These are phyloP conservation scores for Clarkia xantiana DNA, from an alignment of 345 rosid genomes.

Conservation along the genomic window DNA sequence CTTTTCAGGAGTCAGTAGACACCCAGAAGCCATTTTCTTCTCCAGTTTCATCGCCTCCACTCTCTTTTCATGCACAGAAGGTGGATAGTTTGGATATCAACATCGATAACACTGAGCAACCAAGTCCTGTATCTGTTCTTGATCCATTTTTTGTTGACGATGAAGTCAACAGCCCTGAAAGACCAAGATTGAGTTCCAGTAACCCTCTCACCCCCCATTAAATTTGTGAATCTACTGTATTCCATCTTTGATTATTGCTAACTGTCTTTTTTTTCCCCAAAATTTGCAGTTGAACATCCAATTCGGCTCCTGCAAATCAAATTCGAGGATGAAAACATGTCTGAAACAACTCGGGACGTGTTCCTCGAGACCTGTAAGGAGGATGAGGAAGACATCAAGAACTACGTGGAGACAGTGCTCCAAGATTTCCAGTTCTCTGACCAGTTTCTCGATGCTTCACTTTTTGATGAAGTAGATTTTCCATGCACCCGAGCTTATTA, in stretches of 20 bases:
- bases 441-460: conserved; percentile 48
- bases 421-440: conserved; percentile 39
- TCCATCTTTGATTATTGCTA: background rate
- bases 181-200: conserved; percentile 44
- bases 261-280: conserved; percentile 8
- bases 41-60: conserved; percentile 30
- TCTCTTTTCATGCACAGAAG: conserved; percentile 19
- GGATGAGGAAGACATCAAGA: conserved; percentile 32
- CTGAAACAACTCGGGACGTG: conserved; percentile 16
- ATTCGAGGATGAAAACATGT: conserved; percentile 40
- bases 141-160: conserved; percentile 58
- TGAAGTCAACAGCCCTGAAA: conserved; percentile 41
- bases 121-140: conserved; percentile 89
- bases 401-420: conserved; percentile 41
- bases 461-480: conserved; percentile 38
- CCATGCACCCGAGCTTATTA: conserved; percentile 33
- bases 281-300: conserved; percentile 31
- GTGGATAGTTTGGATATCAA: conserved; percentile 28
- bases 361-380: conserved; percentile 17
- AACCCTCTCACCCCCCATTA: conserved; percentile 9
- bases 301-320: conserved; percentile 46
- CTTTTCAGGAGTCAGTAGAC: conserved; percentile 30
- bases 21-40: conserved; percentile 24
- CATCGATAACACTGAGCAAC: conserved; percentile 37
- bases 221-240: background rate